Evolutionary conservation across 2,329 filamentous ascomycete genomes (phyloP), one percentile per base, ranked within the genome.

Genomic region (Ceratocystis papillata): DNA sequence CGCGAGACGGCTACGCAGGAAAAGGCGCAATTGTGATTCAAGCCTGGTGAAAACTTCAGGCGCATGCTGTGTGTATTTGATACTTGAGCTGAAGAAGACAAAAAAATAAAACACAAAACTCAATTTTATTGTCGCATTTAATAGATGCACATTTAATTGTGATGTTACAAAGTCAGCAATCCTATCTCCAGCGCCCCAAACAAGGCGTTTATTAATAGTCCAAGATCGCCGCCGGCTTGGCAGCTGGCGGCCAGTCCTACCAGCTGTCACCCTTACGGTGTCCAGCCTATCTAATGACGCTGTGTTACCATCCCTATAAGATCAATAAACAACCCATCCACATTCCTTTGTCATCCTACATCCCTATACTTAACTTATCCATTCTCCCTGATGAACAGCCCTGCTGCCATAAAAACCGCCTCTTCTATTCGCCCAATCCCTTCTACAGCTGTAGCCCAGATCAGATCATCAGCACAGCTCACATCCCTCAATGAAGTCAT

Each of bases 391-490:
- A 33, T 33, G 53, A 57, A 12, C 17, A 17, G 12, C 15, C 15
- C 53, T 30, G n/a, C 20, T 12, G 20, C 3, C 20, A 20, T 10
- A 50, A 50, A 22, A 12, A 1, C 48, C 22, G 53, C 53, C 22
- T 15, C n/a, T 53, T 20, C 68, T 53, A 93, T 94, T 72, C 79
- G 80, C 69, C 84, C 80, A 63, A 80, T 96, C 68, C 88, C 90
- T 12, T 76, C 82, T 46, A 80, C 88, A 70, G 89, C 88, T 66
- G 80, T 85, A 71, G 83, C 87, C 61, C 89, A 91, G 73, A 87
- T 99, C 76, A 89, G 87, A 73, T 96, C 93, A 0, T 95, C 93
- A 0, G 84, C 85, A n/a, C 79, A 82, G 65, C 87, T 97, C 70
- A 88, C 85, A 1, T 87, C 85, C 57, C 78, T 97, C 41, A 87